phyloP scores from a whole-genome alignment of 768 basidiomycete genomes.

The Clathrus columnatus region DNA sequence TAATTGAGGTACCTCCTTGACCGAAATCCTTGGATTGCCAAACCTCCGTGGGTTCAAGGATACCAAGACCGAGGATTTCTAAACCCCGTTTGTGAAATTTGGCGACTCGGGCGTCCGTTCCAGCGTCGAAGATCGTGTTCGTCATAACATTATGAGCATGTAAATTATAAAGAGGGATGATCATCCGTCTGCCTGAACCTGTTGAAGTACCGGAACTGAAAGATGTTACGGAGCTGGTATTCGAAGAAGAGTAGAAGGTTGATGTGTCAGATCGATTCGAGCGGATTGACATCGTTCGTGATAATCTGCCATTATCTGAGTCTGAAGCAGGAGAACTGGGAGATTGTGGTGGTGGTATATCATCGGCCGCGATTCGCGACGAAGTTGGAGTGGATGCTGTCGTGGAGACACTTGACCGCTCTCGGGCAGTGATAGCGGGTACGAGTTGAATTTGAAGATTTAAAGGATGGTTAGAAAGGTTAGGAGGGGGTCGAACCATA shows the following conservation, averaged over 20 bases:
- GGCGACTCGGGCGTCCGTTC: conserved; percentile 80
- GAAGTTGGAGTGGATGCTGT: conserved; percentile 39
- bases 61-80: conserved; percentile 67
- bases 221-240: conserved; percentile 18
- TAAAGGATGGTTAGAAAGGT: conserved; percentile 75
- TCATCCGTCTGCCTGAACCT: conserved; percentile 53
- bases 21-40: conserved; percentile 32
- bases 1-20: conserved; percentile 14
- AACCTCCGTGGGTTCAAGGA: conserved; percentile 77
- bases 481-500: conserved; percentile 83
- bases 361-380: conserved; percentile 19
- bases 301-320: conserved; percentile 1
- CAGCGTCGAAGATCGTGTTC: conserved; percentile 79
- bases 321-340: conserved; percentile 25
- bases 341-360: conserved; percentile 17
- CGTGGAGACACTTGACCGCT: conserved; percentile 23
- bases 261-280: conserved; percentile 43
- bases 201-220: conserved; percentile 30
- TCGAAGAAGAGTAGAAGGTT: conserved; percentile 43
- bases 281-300: conserved; percentile 22
- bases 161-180: conserved; percentile 81
- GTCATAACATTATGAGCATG: conserved; percentile 84
- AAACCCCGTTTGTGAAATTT: conserved; percentile 61
- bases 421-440: conserved; percentile 45
- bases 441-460: conserved; percentile 91